Evolutionary conservation across 2,329 filamentous ascomycete genomes (phyloP), one percentile per base, ranked within the genome.

Genomic region (Cytospora mali): DNA sequence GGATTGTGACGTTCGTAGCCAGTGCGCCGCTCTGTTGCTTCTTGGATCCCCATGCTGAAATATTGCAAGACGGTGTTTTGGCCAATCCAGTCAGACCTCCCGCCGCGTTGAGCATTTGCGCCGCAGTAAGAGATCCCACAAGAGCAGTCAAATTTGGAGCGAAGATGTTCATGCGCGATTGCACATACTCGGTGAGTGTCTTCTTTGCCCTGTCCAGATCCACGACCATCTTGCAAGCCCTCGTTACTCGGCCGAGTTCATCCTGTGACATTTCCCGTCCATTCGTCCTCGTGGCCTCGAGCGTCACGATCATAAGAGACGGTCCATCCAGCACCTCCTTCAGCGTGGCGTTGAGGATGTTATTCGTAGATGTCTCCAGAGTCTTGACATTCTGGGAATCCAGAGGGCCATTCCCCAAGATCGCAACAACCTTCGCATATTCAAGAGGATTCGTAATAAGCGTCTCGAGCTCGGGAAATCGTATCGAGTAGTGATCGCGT

Each of bases 121-220:
- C 95, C 9, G 95, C 94, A 3, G 94, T 97, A 21, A 97, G 83
- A 0, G 94, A 95, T 21, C 95, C 95, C 62, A 99, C 91, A 21
- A 99, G 84, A 1, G 88, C 88, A 0, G 95, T 97, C 59, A 98
- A 78, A 71, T 99, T 99, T 0, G 95, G 95, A 5, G 95, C 95
- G 73, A 98, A 98, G 35, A 96, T 83, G 68, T 90, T 95, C 92
- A 99, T 98, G 66, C 95, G 91, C 39, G 94, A 97, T 76, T 97
- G 92, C 18, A 99, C 95, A 71, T 97, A 99, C 73, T 95, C 90
- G 2, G 92, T 96, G 60, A 99, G 83, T 0, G 88, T 90, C 66
- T 85, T 89, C 76, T 97, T 97, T 29, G 94, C 93, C 68, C 84
- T 88, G 74, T 98, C 92, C 11, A 99, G 86, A 42, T 88, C 84